Conservation (phyloP, 495 filamentous ascomycete species). For the Penicillium arizonense region DNA sequence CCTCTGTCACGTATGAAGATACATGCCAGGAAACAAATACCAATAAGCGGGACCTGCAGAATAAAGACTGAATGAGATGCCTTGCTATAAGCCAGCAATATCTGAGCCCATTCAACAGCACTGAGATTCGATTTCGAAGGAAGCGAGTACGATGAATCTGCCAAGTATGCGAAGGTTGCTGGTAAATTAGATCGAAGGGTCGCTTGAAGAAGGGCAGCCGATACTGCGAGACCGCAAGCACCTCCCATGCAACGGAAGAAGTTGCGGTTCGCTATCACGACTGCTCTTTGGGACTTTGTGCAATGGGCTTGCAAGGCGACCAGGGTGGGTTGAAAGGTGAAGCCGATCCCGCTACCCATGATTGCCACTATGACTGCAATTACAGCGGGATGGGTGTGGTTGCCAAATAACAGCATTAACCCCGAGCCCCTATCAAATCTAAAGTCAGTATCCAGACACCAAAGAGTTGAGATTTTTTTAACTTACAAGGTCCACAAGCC, state of each 20-base stretch:
- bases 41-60: constrained; percentile 54
- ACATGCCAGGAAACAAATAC: constrained; percentile 50
- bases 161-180: constrained; percentile 34
- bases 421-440: constrained; percentile 42
- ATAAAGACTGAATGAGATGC: constrained; percentile 55
- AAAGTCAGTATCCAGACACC: neutral
- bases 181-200: constrained; percentile 48
- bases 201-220: constrained; percentile 54
- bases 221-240: constrained; percentile 58
- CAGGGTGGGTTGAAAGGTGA: constrained; percentile 58
- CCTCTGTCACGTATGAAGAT: constrained; percentile 54
- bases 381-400: constrained; percentile 43
- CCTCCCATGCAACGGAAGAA: constrained; percentile 62
- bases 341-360: constrained; percentile 56
- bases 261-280: constrained; percentile 61
- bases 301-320: constrained; percentile 65
- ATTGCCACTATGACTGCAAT: constrained; percentile 53
- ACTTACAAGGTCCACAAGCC: constrained; percentile 51
- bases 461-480: neutral
- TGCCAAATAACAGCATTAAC: constrained; percentile 49
- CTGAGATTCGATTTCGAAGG: constrained; percentile 32
- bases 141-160: constrained; percentile 42
- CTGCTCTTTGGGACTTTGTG: constrained; percentile 55
- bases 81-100: constrained; percentile 49
- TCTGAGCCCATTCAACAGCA: constrained; percentile 36